A percentile compares a stretch with the other conserved stretches of the same genome.
phyloP scores from a whole-genome alignment of 176 grass and related monocot species.

The Saccharum officinarum region DNA sequence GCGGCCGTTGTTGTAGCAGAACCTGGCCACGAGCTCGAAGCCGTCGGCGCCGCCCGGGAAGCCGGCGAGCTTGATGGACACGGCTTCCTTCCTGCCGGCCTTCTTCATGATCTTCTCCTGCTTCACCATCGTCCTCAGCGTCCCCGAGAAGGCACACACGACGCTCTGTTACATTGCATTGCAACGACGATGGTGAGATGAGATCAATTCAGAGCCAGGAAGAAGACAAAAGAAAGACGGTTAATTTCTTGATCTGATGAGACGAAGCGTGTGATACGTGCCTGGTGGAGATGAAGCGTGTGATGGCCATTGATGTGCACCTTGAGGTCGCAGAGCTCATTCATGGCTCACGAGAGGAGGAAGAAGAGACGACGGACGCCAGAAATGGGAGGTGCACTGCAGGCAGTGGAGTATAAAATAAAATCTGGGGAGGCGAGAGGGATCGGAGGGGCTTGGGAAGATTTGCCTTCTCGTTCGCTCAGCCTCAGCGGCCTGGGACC shows the following conservation, averaged over 20 bases:
- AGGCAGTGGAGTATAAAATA: slow-evolving; percentile 43
- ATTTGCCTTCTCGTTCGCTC: slow-evolving; percentile 2
- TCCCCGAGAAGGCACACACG: slow-evolving; percentile 77
- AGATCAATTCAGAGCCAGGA: background rate
- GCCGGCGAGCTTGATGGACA: slow-evolving; percentile 45
- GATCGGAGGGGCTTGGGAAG: slow-evolving; percentile 10
- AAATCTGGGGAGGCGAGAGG: slow-evolving; percentile 44
- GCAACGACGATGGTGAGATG: background rate
- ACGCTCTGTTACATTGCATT: slow-evolving; percentile 49
- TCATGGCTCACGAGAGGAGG: slow-evolving; percentile 49
- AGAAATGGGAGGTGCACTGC: slow-evolving; percentile 1
- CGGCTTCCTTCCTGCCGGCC: background rate
- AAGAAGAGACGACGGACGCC: background rate
- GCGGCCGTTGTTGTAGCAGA: slow-evolving; percentile 84
- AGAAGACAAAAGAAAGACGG: background rate
- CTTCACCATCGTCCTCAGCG: slow-evolving; percentile 55
- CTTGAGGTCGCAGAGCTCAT: slow-evolving; percentile 87
- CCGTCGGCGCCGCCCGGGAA: slow-evolving; percentile 75
- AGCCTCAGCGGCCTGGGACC: background rate
- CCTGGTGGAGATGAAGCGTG: slow-evolving; percentile 92
- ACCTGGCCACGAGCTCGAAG: slow-evolving; percentile 73
- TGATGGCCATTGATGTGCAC: slow-evolving; percentile 80
- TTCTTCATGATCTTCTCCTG: slow-evolving; percentile 42
- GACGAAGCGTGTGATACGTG: background rate
- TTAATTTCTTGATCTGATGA: background rate